Conservation (phyloP, 805 yeast species). For the fission yeast (Schizosaccharomyces pombe) region DNA sequence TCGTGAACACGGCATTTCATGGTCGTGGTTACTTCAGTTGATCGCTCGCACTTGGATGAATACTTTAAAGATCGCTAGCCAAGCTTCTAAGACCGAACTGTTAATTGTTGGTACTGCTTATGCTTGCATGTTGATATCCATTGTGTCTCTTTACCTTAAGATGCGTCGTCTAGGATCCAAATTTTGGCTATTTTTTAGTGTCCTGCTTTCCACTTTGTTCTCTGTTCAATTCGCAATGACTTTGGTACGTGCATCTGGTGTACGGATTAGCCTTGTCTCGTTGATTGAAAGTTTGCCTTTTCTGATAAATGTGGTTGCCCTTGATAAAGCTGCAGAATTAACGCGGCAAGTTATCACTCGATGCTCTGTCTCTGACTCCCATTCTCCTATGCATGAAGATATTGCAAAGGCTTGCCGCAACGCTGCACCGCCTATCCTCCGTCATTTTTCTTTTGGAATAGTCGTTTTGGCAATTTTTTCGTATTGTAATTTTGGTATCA, state of each 20-base stretch:
- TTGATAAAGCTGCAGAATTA: slow-evolving; percentile 57
- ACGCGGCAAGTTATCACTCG: slow-evolving; percentile 22
- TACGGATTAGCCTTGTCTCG: slow-evolving; percentile 45
- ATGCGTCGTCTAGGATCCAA: slow-evolving; percentile 62
- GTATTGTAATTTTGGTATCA: slow-evolving; percentile 44
- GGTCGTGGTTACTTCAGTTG: not conserved
- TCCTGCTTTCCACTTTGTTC: slow-evolving; percentile 53
- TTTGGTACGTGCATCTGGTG: slow-evolving; percentile 30
- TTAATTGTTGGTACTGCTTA: slow-evolving; percentile 60
- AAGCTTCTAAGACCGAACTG: slow-evolving; percentile 73
- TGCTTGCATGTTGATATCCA: slow-evolving; percentile 66
- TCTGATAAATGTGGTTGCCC: slow-evolving; percentile 75
- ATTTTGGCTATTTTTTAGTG: slow-evolving; percentile 66
- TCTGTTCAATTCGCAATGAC: slow-evolving; percentile 64
- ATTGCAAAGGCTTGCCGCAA: slow-evolving; percentile 20
- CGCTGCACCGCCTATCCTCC: slow-evolving; percentile 30
- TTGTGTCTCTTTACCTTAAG: slow-evolving; percentile 47
- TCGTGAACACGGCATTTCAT: not conserved
- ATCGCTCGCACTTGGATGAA: not conserved
- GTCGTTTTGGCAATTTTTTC: slow-evolving; percentile 34
- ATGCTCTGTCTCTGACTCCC: not conserved
- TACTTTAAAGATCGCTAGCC: slow-evolving; percentile 11
- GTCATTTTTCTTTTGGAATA: slow-evolving; percentile 55
- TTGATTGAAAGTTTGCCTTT: slow-evolving; percentile 84
- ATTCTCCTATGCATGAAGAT: slow-evolving; percentile 10